Base-by-base conservation (phyloP, 352 stramenopile species). In the Phytophthora kernoviae region DNA sequence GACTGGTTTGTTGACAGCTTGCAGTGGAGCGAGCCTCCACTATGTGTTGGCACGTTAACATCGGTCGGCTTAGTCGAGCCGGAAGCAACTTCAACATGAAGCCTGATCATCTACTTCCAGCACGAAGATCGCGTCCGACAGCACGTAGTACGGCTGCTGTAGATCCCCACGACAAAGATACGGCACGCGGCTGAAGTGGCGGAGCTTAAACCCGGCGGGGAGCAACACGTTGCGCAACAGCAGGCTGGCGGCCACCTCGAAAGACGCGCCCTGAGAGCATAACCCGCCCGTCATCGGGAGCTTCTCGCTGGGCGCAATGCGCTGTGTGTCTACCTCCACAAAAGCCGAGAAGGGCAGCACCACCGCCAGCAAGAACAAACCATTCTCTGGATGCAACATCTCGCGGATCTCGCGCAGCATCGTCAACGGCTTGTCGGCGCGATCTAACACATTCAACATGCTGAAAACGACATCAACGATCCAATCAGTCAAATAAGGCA, bases 111-210 rank as follows among this genome's bases (percentile, higher is more conserved):
- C 77, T 11, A 90, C 75, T 72, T 86, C 63, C 5, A 93, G 58
- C 60, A 92, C 84, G 62, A 93, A 93, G 49, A 95, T 85, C 21
- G 86, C 86, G 54, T 95, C 86, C n/a, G 77, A 88, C 11, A 95
- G 66, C 50, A 93, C 83, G 57, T 93, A 93, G 73, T 92, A 95
- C 32, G 86, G 78, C 54, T 92, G 79, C 17, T 74, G 80, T 40
- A 93, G 60, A 54, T 93, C 86, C 14, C 86, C 86, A 7, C 83
- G 81, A 56, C 82, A 93, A 42, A 95, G 61, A 65, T 95, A 95
- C 42, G 86, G 86, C 39, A 95, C 86, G 54, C 86, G 84, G 30
- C 80, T 91, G 58, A 95, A 93, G 36, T 76, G 69, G 21, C 87
- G 69, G 24, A 95, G 73, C 58, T 91, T 85, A 54, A 93, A 95